These are phyloP conservation scores for Lipomyces anomalus DNA, from an alignment of 805 yeast genomes.

Conservation along the genomic window DNA sequence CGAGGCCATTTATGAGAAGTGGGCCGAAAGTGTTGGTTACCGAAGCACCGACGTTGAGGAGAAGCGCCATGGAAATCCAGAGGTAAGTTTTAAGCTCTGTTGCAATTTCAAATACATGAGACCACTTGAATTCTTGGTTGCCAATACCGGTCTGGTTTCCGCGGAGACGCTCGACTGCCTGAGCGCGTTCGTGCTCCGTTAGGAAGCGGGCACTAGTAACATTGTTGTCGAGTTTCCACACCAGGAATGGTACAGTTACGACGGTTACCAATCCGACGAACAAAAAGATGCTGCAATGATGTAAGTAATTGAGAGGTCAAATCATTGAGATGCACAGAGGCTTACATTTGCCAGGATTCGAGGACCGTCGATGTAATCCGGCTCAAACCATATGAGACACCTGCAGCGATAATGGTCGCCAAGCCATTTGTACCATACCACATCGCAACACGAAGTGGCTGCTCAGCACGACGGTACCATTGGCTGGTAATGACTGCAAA, in stretches of 20 bases:
- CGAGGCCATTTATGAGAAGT: slow-evolving; percentile 32
- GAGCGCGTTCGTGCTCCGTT: no score
- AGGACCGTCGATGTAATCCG: slow-evolving; percentile 8
- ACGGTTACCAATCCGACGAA: slow-evolving; percentile 11
- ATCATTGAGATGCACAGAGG: slow-evolving; percentile 10
- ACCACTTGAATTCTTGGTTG: slow-evolving; percentile 30
- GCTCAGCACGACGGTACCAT: slow-evolving; percentile 47
- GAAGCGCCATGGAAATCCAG: slow-evolving; percentile 10
- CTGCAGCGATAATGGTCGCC: slow-evolving; percentile 21
- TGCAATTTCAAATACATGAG: slow-evolving; percentile 29
- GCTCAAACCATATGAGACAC: slow-evolving; percentile 13
- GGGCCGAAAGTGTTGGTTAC: no score
- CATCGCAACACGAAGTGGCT: slow-evolving; percentile 47
- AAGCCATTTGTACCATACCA: no score
- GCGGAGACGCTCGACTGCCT: no score
- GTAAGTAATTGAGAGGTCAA: not conserved
- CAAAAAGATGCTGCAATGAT: slow-evolving; percentile 4
- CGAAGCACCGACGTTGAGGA: slow-evolving; percentile 25
- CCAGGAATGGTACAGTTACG: slow-evolving; percentile 11
- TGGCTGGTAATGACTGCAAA: slow-evolving; percentile 53
- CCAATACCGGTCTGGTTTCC: no score
- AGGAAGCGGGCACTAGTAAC: no score
- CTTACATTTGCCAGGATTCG: no score
- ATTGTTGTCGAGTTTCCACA: no score
- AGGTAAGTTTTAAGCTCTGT: slow-evolving; percentile 20